These are phyloP conservation scores for Eutrema heterophyllum DNA, from an alignment of 345 rosid species.

Conservation along the genomic window DNA sequence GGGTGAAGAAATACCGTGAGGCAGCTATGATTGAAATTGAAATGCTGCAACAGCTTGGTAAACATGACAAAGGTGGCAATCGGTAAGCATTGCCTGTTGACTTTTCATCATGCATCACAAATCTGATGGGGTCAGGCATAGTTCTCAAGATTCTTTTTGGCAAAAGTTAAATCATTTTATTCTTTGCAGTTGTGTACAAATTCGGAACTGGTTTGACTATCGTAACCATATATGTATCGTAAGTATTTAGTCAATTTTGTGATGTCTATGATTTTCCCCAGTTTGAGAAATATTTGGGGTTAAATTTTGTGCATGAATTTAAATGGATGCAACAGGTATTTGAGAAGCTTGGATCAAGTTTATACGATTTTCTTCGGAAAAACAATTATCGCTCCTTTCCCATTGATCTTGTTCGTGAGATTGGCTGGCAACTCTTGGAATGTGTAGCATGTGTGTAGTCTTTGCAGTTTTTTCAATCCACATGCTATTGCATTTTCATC, in stretches of 20 bases:
- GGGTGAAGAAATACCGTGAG: slow-evolving; percentile 81
- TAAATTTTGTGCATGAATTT: slow-evolving; percentile 67
- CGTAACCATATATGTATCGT: slow-evolving; percentile 99
- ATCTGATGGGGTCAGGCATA: slow-evolving; percentile 13
- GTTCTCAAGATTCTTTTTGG: slow-evolving; percentile 8
- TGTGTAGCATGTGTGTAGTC: slow-evolving; percentile 99
- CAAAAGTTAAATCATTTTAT: slow-evolving; percentile 71
- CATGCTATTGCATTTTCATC: slow-evolving; percentile 19
- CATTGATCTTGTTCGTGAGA: slow-evolving; percentile 97
- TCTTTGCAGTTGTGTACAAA: slow-evolving; percentile 99
- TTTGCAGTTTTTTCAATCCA: slow-evolving; percentile 44
- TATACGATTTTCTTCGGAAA: slow-evolving; percentile 97
- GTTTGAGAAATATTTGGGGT: slow-evolving; percentile 52
- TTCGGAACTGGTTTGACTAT: slow-evolving; percentile 99
- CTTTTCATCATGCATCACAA: slow-evolving; percentile 4
- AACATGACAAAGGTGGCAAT: slow-evolving; percentile 74
- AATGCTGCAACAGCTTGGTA: slow-evolving; percentile 76
- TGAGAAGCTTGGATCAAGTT: slow-evolving; percentile 99
- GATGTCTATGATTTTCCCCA: slow-evolving; percentile 59
- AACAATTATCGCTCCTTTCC: slow-evolving; percentile 97
- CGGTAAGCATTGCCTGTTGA: slow-evolving; percentile 51
- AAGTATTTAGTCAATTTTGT: slow-evolving; percentile 62
- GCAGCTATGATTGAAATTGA: slow-evolving; percentile 95
- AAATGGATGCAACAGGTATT: slow-evolving; percentile 88
- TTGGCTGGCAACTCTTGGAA: slow-evolving; percentile 98